A percentile compares a stretch with the other conserved stretches of the same genome.
Evolutionary conservation across 352 stramenopile genomes (phyloP).

Genomic region (Pythium myriotylum): DNA sequence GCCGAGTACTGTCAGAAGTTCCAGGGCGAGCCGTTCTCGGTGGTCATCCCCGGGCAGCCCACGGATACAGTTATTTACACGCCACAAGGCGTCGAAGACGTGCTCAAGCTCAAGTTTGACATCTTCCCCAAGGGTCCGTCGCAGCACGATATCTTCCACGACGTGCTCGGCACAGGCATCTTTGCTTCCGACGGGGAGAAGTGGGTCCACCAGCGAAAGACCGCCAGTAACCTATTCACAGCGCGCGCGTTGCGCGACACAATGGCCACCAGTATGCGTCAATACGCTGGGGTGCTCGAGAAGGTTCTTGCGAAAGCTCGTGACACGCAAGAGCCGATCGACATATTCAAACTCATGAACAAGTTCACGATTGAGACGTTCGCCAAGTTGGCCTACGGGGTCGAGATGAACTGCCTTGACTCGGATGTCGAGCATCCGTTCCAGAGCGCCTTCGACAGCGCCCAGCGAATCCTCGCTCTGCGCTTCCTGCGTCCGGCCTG

Average conservation of each 20-base stretch:
- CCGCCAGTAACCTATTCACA: not conserved
- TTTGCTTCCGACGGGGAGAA: not conserved
- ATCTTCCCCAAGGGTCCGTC: constrained; percentile 65
- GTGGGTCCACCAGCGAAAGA: not conserved
- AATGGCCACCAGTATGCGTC: too few species aligned
- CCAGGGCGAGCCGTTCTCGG: constrained; percentile 37
- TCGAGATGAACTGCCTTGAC: constrained; percentile 48
- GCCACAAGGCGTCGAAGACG: constrained; percentile 45
- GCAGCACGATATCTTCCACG: constrained; percentile 27
- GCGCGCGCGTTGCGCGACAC: too few species aligned
- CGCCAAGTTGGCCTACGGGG: constrained; percentile 55
- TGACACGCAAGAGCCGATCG: constrained; percentile 23
- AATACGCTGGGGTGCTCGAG: constrained; percentile 20
- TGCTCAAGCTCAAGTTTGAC: constrained; percentile 68
- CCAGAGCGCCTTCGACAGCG: constrained; percentile 48
- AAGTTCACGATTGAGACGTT: constrained; percentile 59
- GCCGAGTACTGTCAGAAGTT: constrained; percentile 31
- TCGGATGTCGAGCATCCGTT: constrained; percentile 52
- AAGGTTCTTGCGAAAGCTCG: constrained; percentile 20
- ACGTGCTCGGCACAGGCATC: constrained; percentile 14
- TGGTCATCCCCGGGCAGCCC: constrained; percentile 35
- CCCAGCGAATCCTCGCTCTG: constrained; percentile 26
- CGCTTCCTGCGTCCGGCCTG: constrained; percentile 39
- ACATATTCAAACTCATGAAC: constrained; percentile 49
- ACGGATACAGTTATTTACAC: constrained; percentile 45